Evolutionary conservation across 306 rosid species (phyloP), one percentile per base, ranked within the genome.

Genomic region (Cicer cuneatum): DNA sequence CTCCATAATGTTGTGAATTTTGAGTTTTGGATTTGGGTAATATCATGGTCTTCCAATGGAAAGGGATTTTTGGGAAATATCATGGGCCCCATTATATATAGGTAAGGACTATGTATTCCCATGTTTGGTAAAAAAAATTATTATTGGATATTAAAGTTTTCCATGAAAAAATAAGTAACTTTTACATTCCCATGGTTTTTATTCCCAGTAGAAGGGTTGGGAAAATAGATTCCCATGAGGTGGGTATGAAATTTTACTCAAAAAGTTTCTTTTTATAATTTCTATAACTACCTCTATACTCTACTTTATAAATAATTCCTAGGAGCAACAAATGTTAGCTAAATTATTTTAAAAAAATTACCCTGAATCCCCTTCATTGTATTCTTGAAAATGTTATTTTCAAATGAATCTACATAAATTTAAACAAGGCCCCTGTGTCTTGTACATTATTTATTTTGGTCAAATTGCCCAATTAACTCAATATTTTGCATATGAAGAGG

Each of bases 371-470:
- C 15, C 10, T 57, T 57, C 15, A 24, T 57, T 57, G 29, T 24
- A 57, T 29, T 57, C 15, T 57, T 57, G 15, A 6, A 29, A 52
- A 57, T 24, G 63, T 24, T 57, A 24, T 57, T 10, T 53, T 18
- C 33, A 6, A 53, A 57, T 24, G 40, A 21, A 24, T 57, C 11
- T 24, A 11, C 63, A 11, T 29, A 11, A 24, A 5, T 57, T 21
- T 57, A 57, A 57, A 24, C 63, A 56, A 24, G 40, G 29, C 60
- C 35, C 2, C 29, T 0, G 13, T 53, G 9, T 29, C 41, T 48
- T 43, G 7, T 9, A 10, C 52, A 33, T 70, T 45, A 65, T 64
- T 64, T 38, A 38, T 71, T 46, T 43, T 15, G 68, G 64, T 66
- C 69, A 71, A 56, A 56, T 76, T 49, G 29, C 12, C 11, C 21